These are phyloP conservation scores for Colletotrichum siamense DNA, from an alignment of 2,329 filamentous ascomycete species.

Conservation along the genomic window DNA sequence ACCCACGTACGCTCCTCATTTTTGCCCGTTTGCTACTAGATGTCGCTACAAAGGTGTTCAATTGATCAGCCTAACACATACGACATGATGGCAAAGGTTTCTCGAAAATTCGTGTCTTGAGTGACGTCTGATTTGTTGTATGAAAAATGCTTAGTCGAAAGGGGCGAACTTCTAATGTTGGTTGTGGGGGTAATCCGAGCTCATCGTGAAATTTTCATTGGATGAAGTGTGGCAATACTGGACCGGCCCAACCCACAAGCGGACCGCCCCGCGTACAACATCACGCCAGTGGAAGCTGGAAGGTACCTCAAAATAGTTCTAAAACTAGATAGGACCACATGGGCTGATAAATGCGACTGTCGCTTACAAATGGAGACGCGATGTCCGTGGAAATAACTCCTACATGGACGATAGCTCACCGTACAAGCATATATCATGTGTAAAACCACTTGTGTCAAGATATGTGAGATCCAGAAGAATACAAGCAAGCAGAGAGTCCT, in stretches of 20 bases:
- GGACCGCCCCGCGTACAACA: not conserved
- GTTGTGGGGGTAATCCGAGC: not conserved
- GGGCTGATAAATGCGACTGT: not conserved
- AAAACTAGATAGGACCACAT: not conserved
- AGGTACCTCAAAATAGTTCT: not conserved
- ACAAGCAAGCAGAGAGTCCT: fast-evolving
- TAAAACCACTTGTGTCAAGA: fast-evolving
- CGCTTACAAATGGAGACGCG: not conserved
- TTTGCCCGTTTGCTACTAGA: not conserved
- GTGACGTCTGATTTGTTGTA: not conserved
- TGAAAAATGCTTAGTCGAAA: not conserved
- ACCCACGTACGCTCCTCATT: fast-evolving
- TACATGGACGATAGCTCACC: not conserved
- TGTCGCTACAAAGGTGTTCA: not conserved
- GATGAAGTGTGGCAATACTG: not conserved
- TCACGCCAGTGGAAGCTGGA: not conserved
- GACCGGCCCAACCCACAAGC: not conserved
- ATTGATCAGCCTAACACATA: fast-evolving
- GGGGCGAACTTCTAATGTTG: not conserved
- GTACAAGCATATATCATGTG: not conserved
- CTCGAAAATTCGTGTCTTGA: not conserved
- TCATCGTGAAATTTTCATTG: not conserved
- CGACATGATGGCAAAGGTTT: not conserved
- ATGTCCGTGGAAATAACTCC: not conserved
- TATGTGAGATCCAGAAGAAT: not conserved